phyloP scores from a whole-genome alignment of 1,284 basidiomycete genomes.

The Melampsora americana region DNA sequence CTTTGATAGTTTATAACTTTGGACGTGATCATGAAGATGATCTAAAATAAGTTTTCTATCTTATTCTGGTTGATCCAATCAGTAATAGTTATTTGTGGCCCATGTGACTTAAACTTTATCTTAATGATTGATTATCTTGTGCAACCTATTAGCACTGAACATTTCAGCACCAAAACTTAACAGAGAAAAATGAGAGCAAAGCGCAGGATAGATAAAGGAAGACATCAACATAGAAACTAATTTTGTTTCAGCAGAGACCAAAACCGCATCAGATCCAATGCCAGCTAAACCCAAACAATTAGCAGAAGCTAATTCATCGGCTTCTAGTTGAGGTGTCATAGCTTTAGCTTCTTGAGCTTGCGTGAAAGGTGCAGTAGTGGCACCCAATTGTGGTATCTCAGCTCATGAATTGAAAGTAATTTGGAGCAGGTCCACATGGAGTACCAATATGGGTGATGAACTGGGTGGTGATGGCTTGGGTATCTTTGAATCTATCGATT shows the following conservation, averaged over 20 bases:
- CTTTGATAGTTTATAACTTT: too few species aligned
- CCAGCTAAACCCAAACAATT: conserved; percentile 11
- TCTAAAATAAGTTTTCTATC: too few species aligned
- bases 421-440: conserved; percentile 26
- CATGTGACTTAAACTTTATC: too few species aligned
- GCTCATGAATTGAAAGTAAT: not conserved
- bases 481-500: not conserved
- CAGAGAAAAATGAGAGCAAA: too few species aligned
- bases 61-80: too few species aligned
- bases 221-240: too few species aligned
- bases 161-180: too few species aligned
- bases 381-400: not conserved
- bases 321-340: conserved; percentile 2
- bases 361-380: conserved; percentile 9
- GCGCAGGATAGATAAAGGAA: too few species aligned
- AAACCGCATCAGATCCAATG: conserved; percentile 15
- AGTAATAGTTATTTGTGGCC: too few species aligned
- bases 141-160: too few species aligned
- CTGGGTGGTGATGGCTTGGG: not conserved
- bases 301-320: conserved; percentile 10
- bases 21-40: too few species aligned
- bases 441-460: conserved; percentile 18
- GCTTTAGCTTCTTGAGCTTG: conserved; percentile 14
- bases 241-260: not conserved
- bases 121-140: too few species aligned